These are phyloP conservation scores for Rhodotorula paludigena DNA, from an alignment of 768 basidiomycete genomes.

Conservation along the genomic window DNA sequence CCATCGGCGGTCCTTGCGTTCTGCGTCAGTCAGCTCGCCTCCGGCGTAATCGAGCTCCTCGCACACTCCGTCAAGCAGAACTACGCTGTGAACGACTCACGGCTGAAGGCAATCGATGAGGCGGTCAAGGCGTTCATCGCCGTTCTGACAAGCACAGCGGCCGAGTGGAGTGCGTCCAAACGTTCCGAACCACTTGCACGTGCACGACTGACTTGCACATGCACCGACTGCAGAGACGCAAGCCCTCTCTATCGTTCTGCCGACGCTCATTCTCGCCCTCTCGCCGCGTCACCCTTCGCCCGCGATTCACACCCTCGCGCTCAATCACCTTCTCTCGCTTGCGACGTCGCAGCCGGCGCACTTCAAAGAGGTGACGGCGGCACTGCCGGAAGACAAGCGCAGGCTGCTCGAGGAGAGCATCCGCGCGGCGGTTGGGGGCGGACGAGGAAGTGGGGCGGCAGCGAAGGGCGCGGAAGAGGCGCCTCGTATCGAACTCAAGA, in stretches of 20 bases:
- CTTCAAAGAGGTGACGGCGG: constrained; percentile 78
- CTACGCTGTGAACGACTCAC: constrained; percentile 45
- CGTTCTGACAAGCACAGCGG: constrained; percentile 57
- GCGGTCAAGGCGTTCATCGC: constrained; percentile 73
- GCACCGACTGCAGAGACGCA: constrained; percentile 9
- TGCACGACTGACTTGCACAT: not conserved
- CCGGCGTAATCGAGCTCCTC: constrained; percentile 73
- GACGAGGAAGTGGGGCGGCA: not conserved
- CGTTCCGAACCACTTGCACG: too few species aligned
- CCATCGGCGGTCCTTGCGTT: constrained; percentile 58
- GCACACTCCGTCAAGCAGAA: constrained; percentile 62
- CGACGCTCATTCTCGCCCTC: constrained; percentile 56
- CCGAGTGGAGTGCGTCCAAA: constrained; percentile 59
- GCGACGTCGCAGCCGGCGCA: constrained; percentile 65
- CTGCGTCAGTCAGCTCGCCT: constrained; percentile 67
- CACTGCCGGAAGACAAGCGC: constrained; percentile 58
- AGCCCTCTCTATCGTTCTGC: constrained; percentile 17
- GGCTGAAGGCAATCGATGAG: constrained; percentile 55
- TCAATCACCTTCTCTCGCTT: constrained; percentile 64
- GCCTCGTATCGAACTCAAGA: constrained; percentile 28
- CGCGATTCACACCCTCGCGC: constrained; percentile 57
- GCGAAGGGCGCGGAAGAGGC: not conserved
- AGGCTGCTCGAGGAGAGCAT: constrained; percentile 71
- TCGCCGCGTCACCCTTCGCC: constrained; percentile 53
- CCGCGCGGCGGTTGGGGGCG: constrained; percentile 49